Base-by-base conservation (phyloP, 2,329 filamentous ascomycete genomes). In the Pseudogymnoascus verrucosus region DNA sequence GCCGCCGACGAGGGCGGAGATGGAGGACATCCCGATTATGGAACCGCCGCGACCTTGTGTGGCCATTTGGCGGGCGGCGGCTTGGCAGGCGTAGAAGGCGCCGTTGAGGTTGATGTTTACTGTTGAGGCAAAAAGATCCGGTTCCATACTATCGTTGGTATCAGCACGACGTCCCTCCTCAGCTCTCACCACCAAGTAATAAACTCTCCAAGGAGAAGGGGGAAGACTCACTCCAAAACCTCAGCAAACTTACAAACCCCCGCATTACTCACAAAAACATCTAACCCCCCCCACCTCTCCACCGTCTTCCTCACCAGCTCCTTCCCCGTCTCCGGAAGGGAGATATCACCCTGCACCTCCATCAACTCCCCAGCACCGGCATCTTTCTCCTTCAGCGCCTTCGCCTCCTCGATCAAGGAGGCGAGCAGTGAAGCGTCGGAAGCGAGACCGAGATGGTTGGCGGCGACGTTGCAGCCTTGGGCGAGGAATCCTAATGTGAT, bases 241-340 rank as follows among this genome's bases (percentile, higher is more conserved):
- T 96, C 90, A 64, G 89, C 88, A 76, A 97, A 97, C 67, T 89
- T 84, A 79, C 91, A 96, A 65, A 96, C 84, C 5, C 92, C 92
- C 3, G 92, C 92, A 77, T 96, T 96, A 74, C 87, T 90, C 28
- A 96, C 89, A 75, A 93, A 93, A 5, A 96, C 79, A 75, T 91
- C 88, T 36, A 92, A 77, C 3, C 85, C 79, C 12, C 81, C 79
- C 73, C 85, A 89, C 64, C 77, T 76, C 64, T 82, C 74, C 1
- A 93, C 87, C 0, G 89, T 87, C 67, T 82, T 80, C 11, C 78
- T 76, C 5, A 96, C 87, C 23, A 96, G 82, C 28, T 82, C 77
- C 47, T 80, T 78, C 7, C 89, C 90, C 0, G 91, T 93, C 65
- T 86, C 83, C 0, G 89, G 87, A 67, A 89, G 82, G 0, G 88